Evolutionary conservation across 345 rosid genomes (phyloP), one percentile per base, ranked within the genome.

Genomic region (Rhodamnia argentea): DNA sequence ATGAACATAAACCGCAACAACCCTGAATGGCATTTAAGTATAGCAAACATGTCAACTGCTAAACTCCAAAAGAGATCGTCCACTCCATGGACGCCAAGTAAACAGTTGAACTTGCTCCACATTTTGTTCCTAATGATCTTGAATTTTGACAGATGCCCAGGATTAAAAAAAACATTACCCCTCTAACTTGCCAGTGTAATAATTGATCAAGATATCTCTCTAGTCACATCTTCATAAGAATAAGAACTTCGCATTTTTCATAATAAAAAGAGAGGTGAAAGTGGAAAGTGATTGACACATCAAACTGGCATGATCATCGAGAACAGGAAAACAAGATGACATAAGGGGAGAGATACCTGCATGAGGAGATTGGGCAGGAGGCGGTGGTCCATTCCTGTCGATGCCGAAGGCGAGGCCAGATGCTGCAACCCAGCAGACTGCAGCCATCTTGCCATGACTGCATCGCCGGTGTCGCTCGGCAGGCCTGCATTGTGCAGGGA

Each of bases 341-440:
- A 50, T n/a, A 13, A 78, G 23, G 22, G 82, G 5, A 64, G 24
- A 20, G 15, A 55, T 89, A 97, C 99, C 98, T 98, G 99, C 98
- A 95, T 92, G 84, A 95, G 90, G 82, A 96, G 91, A 92, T 94
- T 97, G 23, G 99, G 99, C 60, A 94, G 98, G 88, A 91, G 93
- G 82, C 96, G 98, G 58, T 97, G 96, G 89, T 96, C 99, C 76
- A 90, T 83, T 82, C 95, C 93, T 0, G 96, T 89, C 42, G 98
- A 93, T 86, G 98, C 94, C 92, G 94, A 84, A 26, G 99, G 99
- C 83, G 99, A 96, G 86, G 98, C 99, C 92, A 97, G 96, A 94
- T 97, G 99, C 96, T 97, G 99, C 94, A 97, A 89, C 84, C 99
- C 99, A 75, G 98, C 98, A 23, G 99, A 97, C 91, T 97, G 99